phyloP scores from a whole-genome alignment of 306 rosid species.

The Alnus rubra region DNA sequence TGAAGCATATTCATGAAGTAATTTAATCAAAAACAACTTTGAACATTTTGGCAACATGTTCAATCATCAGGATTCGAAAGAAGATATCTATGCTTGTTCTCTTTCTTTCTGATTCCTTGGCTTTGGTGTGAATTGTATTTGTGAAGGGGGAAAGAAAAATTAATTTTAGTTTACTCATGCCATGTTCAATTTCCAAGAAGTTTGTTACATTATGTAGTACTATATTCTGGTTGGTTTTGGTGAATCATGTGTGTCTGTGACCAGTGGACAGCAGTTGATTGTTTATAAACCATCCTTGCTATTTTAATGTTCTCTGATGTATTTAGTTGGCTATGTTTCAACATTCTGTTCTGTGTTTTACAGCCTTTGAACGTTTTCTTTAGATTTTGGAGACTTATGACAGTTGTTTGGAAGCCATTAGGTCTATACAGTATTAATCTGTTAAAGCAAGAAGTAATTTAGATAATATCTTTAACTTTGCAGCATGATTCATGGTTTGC shows the following conservation, averaged over 20 bases:
- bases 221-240: no score
- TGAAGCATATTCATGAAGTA: not conserved
- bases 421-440: constrained; percentile 3
- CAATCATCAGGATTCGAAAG: not conserved
- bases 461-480: constrained; percentile 27
- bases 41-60: not conserved
- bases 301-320: not conserved
- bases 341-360: constrained; percentile 4
- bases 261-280: not conserved
- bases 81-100: not conserved
- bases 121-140: not conserved
- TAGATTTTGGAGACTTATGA: not conserved
- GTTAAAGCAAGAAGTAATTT: constrained; percentile 15
- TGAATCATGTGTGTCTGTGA: not conserved
- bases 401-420: constrained; percentile 4
- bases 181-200: not conserved
- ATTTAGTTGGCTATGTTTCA: constrained; percentile 6
- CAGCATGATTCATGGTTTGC: constrained; percentile 97
- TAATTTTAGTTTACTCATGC: not conserved
- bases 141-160: not conserved
- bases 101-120: not conserved
- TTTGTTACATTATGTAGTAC: no score
- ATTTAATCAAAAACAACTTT: not conserved
- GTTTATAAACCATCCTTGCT: not conserved
- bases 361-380: not conserved